Evolutionary conservation across 2,329 filamentous ascomycete species (phyloP).

Genomic region (Pseudogymnoascus sp.): DNA sequence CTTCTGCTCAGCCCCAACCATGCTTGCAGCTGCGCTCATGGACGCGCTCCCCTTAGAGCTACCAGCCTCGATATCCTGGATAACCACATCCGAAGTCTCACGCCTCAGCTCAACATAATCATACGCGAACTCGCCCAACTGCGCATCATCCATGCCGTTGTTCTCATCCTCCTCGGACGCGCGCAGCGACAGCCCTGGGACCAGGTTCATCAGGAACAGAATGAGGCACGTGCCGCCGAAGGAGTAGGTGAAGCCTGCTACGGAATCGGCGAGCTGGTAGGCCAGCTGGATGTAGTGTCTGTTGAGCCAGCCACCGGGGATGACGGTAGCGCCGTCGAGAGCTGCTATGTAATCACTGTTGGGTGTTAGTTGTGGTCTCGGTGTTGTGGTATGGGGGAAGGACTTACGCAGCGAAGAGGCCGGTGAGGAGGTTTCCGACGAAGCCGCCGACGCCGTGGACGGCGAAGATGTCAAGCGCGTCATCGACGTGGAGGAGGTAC

Average conservation of each 20-base stretch:
- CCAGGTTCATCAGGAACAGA: conserved; percentile 71
- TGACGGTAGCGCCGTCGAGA: conserved; percentile 63
- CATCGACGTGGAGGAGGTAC: conserved; percentile 73
- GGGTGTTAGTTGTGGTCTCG: neutral
- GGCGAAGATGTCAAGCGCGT: conserved; percentile 83
- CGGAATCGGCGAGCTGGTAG: conserved; percentile 77
- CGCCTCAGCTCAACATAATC: conserved; percentile 51
- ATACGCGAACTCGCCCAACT: conserved; percentile 93
- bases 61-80: neutral
- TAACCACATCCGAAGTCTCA: neutral
- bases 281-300: conserved; percentile 76
- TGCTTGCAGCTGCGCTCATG: neutral
- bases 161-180: conserved; percentile 73
- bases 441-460: conserved; percentile 74
- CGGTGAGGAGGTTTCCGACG: conserved; percentile 73
- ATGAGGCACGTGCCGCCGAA: conserved; percentile 74
- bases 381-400: neutral
- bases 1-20: neutral
- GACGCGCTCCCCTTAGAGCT: neutral
- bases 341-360: conserved; percentile 66
- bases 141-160: conserved; percentile 78
- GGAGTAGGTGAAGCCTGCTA: conserved; percentile 69
- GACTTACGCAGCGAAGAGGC: conserved; percentile 63
- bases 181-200: conserved; percentile 70
- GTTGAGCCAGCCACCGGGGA: conserved; percentile 76